Conservation (phyloP, 768 basidiomycete species). For the Suillus spraguei region DNA sequence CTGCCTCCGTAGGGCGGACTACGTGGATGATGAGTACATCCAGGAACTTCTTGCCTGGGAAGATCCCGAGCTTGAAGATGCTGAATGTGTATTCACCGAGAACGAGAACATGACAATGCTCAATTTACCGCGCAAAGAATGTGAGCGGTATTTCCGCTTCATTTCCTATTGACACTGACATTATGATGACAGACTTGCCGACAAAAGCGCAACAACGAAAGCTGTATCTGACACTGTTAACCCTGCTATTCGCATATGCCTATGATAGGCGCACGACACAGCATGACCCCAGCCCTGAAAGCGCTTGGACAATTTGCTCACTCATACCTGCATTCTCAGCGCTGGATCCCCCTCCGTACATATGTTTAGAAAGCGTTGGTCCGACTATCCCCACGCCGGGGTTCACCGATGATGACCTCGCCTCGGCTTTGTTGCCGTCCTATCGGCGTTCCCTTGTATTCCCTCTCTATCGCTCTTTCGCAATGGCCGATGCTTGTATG, state of each 20-base stretch:
- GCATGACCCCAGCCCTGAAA: constrained; percentile 82
- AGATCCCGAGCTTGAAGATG: constrained; percentile 50
- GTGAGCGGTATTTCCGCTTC: constrained; percentile 32
- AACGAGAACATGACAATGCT: constrained; percentile 72
- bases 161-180: background rate
- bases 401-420: constrained; percentile 50
- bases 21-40: constrained; percentile 74
- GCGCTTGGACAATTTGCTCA: constrained; percentile 81
- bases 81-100: constrained; percentile 61
- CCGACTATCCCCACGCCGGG: constrained; percentile 12
- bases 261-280: constrained; percentile 82
- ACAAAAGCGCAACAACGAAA: constrained; percentile 55
- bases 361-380: constrained; percentile 19
- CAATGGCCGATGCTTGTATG: constrained; percentile 68
- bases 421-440: constrained; percentile 54
- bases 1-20: constrained; percentile 69
- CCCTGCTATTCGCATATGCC: constrained; percentile 76
- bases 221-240: constrained; percentile 70
- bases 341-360: constrained; percentile 69
- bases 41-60: constrained; percentile 68
- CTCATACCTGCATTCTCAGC: constrained; percentile 83
- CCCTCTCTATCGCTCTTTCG: constrained; percentile 80
- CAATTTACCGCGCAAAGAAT: constrained; percentile 53
- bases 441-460: constrained; percentile 78
- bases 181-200: constrained; percentile 54